Base-by-base conservation (phyloP, 2,329 filamentous ascomycete genomes). In the Colletotrichum shisoi region DNA sequence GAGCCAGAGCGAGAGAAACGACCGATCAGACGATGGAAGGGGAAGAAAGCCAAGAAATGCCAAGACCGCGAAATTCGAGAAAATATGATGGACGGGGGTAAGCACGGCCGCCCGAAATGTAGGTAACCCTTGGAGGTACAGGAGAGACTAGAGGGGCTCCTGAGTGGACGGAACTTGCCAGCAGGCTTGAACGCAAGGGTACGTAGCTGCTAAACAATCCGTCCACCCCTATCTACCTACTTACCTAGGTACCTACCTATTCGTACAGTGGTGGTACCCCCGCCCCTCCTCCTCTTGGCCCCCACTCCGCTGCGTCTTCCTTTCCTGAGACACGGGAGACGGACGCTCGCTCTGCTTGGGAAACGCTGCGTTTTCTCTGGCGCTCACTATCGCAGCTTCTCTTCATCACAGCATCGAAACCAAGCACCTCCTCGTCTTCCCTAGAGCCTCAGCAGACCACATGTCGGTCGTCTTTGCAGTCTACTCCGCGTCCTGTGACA, bases 1-100 rank as follows among this genome's bases (percentile, higher is more conserved):
- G 24, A 27, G 31, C 31, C 8, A 34, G 31, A 34, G 31, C 31
- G 31, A 34, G 31, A 21, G 54, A 62, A 65, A 65, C 49, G 49
- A 61, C 61, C 62, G 46, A 64, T 53, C 54, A 64, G 46, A 64
- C 54, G 64, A 42, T 63, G 54, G 61, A 65, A 60, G 42, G 31
- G 65, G 54, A 60, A 56, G 45, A 45, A 37, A 37, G 61, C 65
- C 61, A 68, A 65, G 56, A 60, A 65, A 68, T 56, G 65, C 65
- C 65, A 68, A 68, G 65, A 45, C 56, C 37, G 48, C 31, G 62
- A 65, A 60, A 44, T 68, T 65, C 54, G 65, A 68, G 51, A 54
- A 44, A 64, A 59, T 48, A 64, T 59, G 19, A 59, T 39, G 48
- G 51, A 31, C 54, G 37, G 53, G 53, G 61, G 54, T 57, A 48